Evolutionary conservation across 331 rosid genomes (phyloP).

Genomic region (Stylosanthes scabra): DNA sequence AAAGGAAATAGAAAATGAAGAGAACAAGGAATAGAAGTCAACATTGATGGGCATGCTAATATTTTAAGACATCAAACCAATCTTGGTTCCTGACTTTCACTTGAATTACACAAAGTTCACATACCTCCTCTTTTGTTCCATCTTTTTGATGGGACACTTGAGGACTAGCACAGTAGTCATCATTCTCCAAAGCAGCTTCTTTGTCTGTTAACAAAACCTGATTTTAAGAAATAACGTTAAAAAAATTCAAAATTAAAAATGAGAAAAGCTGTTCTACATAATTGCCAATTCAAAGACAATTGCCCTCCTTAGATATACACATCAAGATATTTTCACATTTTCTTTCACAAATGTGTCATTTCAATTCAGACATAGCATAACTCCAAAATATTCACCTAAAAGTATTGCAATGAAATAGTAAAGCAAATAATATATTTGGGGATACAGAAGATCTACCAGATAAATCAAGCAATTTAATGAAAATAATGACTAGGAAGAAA

Average conservation of each 20-base stretch:
- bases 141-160: constrained; percentile 53
- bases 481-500: constrained; percentile 12
- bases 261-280: constrained; percentile 1
- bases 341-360: background rate
- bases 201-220: constrained; percentile 81
- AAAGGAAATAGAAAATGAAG: constrained; percentile 17
- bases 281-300: constrained; percentile 18
- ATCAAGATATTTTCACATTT: constrained; percentile 20
- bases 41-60: constrained; percentile 23
- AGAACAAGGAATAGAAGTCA: constrained; percentile 9
- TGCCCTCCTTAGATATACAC: constrained; percentile 21
- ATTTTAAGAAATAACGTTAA: constrained; percentile 42
- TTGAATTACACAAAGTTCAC: constrained; percentile 46
- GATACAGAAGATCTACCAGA: constrained; percentile 1
- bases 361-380: constrained; percentile 9
- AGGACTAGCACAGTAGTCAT: constrained; percentile 52
- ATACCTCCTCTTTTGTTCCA: constrained; percentile 57
- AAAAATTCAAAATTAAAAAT: constrained; percentile 29
- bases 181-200: constrained; percentile 60
- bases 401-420: background rate
- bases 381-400: constrained; percentile 17
- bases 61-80: constrained; percentile 27
- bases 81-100: constrained; percentile 54
- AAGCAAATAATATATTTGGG: constrained; percentile 20
- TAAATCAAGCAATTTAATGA: background rate